Base-by-base conservation (phyloP, 352 stramenopile species). In the Globisporangium irregulare region DNA sequence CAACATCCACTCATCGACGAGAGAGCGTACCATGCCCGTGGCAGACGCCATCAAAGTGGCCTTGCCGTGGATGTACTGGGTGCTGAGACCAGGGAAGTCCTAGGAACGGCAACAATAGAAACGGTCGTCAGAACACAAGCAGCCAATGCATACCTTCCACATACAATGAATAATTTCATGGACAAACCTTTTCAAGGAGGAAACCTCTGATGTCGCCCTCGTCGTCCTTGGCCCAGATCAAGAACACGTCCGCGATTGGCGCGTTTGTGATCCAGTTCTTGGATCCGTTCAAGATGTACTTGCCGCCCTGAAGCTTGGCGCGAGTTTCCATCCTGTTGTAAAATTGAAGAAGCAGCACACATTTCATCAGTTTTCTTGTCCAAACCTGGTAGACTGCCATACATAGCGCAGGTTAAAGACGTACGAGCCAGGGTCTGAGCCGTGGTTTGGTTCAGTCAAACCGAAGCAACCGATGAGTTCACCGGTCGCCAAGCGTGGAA, bases 401-500 rank as follows among this genome's bases (percentile, higher is more conserved):
- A 34, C 18, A n/a, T 34, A 54, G 12, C 56, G 66, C 43, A 50
- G 61, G 7, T 22, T 12, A 46, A 51, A 48, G 41, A 65, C 81
- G 68, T 80, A 91, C 81, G 85, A 95, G 67, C 81, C 83, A 55
- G 97, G 97, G 80, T 99, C 97, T 6, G 89, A 98, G 64, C 97
- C 97, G 87, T 99, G 96, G 81, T 99, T 98, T 12, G 97, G 97
- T 76, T 99, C 97, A 20, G 97, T 99, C 70, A 99, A 79, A 20
- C 97, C 97, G 76, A 99, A 99, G 78, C 97, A 99, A 43, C 97
- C 97, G 67, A 99, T 97, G 34, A 99, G 72, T 64, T 98, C 92
- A n/a, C 97, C 97, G 2, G 74, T 87, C 8, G 96, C 97, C 41
- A 99, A 86, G 50, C 90, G 81, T 3, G 97, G 97, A 43, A 99